These are phyloP conservation scores for Jamesozyma rosinii DNA, from an alignment of 805 yeast genomes.

Conservation along the genomic window DNA sequence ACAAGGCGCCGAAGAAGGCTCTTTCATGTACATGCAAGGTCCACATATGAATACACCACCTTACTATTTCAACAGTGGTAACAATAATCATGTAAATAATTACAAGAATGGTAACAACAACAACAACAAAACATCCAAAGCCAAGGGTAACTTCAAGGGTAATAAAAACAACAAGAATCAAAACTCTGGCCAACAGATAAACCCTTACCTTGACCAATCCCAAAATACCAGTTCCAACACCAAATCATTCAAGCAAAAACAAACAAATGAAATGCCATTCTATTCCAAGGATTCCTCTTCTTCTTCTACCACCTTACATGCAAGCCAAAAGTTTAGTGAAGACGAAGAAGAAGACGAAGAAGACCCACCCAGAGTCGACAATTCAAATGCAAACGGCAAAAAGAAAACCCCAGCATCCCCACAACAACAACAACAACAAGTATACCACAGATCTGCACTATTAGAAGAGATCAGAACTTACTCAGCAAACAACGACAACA, in stretches of 20 bases:
- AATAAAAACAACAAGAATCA: slow-evolving; percentile 6
- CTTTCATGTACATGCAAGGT: slow-evolving; percentile 4
- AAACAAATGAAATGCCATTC: not conserved
- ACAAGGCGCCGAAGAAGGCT: not conserved
- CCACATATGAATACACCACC: slow-evolving; percentile 1
- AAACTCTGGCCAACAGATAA: slow-evolving; percentile 8
- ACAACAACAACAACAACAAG: slow-evolving; percentile 28
- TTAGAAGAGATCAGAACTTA: slow-evolving; percentile 66
- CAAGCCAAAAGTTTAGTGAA: slow-evolving; percentile 4
- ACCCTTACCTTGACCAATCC: slow-evolving; percentile 18
- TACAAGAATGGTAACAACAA: slow-evolving; percentile 1
- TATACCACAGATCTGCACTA: slow-evolving; percentile 64
- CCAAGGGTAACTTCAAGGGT: slow-evolving; percentile 1
- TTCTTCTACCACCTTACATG: slow-evolving; percentile 10
- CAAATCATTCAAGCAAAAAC: slow-evolving; percentile 1
- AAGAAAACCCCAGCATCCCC: slow-evolving; percentile 13
- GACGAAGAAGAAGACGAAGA: not conserved
- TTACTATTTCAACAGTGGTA: not conserved
- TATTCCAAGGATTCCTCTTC: slow-evolving; percentile 12
- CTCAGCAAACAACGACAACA: slow-evolving; percentile 26
- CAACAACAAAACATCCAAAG: slow-evolving; percentile 5
- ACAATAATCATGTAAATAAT: slow-evolving; percentile 5
- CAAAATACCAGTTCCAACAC: not conserved
- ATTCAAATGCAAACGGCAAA: not conserved
- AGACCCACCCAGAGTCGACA: slow-evolving; percentile 4